A percentile compares a stretch with the other conserved stretches of the same genome.
phyloP scores from a whole-genome alignment of 441 rosid species.

The Adansonia grandidieri region DNA sequence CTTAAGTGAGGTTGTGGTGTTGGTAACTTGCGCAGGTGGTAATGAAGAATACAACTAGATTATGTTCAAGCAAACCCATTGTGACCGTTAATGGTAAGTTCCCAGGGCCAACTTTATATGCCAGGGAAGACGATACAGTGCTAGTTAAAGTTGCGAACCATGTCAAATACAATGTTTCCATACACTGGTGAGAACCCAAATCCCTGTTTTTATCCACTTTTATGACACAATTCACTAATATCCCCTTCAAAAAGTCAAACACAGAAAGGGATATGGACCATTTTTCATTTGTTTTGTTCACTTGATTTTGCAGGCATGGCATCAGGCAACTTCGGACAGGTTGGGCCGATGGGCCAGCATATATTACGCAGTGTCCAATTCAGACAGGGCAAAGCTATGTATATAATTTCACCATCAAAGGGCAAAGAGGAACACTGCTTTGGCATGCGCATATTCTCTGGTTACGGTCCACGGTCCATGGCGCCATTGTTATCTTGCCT shows the following conservation, averaged over 20 bases:
- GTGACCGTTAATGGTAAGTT: slow-evolving; percentile 77
- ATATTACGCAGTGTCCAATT: slow-evolving; percentile 87
- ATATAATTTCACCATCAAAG: slow-evolving; percentile 83
- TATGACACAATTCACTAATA: not conserved
- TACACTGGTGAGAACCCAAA: slow-evolving; percentile 65
- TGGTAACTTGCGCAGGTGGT: slow-evolving; percentile 54
- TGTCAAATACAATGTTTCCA: slow-evolving; percentile 74
- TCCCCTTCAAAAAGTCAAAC: too few species aligned
- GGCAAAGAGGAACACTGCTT: slow-evolving; percentile 85
- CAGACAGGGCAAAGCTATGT: slow-evolving; percentile 71
- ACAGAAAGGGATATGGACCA: not conserved
- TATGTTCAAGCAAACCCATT: slow-evolving; percentile 77
- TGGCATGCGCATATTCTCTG: slow-evolving; percentile 96
- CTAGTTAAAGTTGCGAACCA: slow-evolving; percentile 74
- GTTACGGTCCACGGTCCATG: slow-evolving; percentile 87
- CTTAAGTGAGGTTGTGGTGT: not conserved
- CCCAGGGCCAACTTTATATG: slow-evolving; percentile 92
- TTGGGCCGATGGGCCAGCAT: slow-evolving; percentile 97
- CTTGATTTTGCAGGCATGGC: slow-evolving; percentile 70
- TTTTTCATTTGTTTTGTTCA: not conserved
- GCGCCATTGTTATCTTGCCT: slow-evolving; percentile 77
- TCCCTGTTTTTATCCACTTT: not conserved
- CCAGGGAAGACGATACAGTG: slow-evolving; percentile 84
- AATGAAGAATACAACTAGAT: slow-evolving; percentile 58
- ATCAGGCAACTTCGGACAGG: slow-evolving; percentile 74